A percentile compares a stretch with the other conserved stretches of the same genome.
phyloP scores from a whole-genome alignment of 2,329 filamentous ascomycete genomes.

The Hymenoscyphus scutula region DNA sequence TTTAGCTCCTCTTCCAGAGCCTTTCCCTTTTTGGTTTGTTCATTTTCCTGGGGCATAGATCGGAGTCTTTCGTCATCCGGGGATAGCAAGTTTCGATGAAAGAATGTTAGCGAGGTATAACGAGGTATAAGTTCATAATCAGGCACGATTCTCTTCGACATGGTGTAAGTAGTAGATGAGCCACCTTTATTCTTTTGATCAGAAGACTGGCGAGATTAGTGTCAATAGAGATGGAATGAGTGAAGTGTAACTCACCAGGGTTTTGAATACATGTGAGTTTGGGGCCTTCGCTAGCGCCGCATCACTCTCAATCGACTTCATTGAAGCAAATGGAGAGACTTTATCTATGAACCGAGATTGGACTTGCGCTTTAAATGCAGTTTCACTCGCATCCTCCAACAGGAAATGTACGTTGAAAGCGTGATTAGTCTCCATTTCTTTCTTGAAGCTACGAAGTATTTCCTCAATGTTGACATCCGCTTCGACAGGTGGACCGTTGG shows the following conservation, averaged over 20 bases:
- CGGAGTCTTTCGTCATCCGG: slow-evolving; percentile 31
- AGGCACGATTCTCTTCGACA: slow-evolving; percentile 14
- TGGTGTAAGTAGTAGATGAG: slow-evolving; percentile 13
- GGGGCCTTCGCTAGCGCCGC: neutral
- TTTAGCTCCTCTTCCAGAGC: neutral
- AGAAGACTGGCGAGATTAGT: neutral
- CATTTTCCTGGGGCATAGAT: slow-evolving; percentile 18
- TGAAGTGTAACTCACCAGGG: neutral
- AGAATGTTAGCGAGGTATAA: slow-evolving; percentile 27
- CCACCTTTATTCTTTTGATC: neutral
- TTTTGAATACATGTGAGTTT: neutral
- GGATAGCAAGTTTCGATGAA: slow-evolving; percentile 29
- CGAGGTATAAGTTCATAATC: slow-evolving; percentile 26
- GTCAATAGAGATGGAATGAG: neutral
- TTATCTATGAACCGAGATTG: slow-evolving; percentile 17
- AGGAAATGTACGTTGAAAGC: slow-evolving; percentile 19
- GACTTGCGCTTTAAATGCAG: neutral
- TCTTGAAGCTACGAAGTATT: slow-evolving; percentile 13
- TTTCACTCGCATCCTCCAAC: slow-evolving; percentile 19
- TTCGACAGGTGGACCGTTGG: neutral
- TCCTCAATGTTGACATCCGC: slow-evolving; percentile 6
- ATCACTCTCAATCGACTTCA: slow-evolving; percentile 4
- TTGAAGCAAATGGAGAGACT: slow-evolving; percentile 26
- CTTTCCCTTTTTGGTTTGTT: neutral
- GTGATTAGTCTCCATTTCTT: slow-evolving; percentile 22